Percentiles rank a stretch among this genome's conserved stretches.
phyloP scores from a whole-genome alignment of 2,329 filamentous ascomycete genomes.

The Pseudogymnoascus verrucosus region DNA sequence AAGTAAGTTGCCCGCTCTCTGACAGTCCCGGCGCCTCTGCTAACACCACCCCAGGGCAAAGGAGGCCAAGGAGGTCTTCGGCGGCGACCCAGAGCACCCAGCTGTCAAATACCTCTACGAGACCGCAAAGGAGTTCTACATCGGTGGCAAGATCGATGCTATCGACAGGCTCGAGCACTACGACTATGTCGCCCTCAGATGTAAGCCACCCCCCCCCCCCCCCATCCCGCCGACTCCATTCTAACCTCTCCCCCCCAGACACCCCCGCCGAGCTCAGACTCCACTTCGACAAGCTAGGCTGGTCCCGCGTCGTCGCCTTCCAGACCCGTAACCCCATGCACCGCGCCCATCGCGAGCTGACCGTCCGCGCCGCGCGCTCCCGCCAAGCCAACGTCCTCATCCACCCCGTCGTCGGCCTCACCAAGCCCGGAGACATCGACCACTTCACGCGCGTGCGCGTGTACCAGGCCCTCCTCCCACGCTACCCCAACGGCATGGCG shows the following conservation, averaged over 20 bases:
- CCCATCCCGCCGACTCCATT: neutral
- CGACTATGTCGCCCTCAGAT: conserved; percentile 94
- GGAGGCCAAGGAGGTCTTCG: conserved; percentile 92
- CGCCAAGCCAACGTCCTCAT: conserved; percentile 98
- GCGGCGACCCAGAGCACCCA: conserved; percentile 82
- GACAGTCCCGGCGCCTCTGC: conserved; percentile 1
- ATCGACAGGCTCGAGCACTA: conserved; percentile 96
- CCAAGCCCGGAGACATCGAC: conserved; percentile 98
- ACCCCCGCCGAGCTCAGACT: conserved; percentile 89
- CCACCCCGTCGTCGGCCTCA: conserved; percentile 95
- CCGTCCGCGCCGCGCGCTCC: conserved; percentile 88
- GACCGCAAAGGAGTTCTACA: conserved; percentile 77
- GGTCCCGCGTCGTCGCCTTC: conserved; percentile 96
- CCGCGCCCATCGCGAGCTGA: conserved; percentile 94
- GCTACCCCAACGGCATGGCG: conserved; percentile 99
- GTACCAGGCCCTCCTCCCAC: conserved; percentile 91
- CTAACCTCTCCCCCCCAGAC: conserved; percentile 41
- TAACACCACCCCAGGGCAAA: conserved; percentile 50
- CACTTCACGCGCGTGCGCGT: conserved; percentile 99
- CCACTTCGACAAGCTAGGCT: conserved; percentile 99
- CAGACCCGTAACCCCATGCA: conserved; percentile 99
- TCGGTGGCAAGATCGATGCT: conserved; percentile 93
- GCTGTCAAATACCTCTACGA: conserved; percentile 84
- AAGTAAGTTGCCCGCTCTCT: conserved; percentile 53
- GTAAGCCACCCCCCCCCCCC: conserved; percentile 42